Evolutionary conservation across 768 basidiomycete genomes (phyloP), one percentile per base, ranked within the genome.

Genomic region (Coprinopsis sp.): DNA sequence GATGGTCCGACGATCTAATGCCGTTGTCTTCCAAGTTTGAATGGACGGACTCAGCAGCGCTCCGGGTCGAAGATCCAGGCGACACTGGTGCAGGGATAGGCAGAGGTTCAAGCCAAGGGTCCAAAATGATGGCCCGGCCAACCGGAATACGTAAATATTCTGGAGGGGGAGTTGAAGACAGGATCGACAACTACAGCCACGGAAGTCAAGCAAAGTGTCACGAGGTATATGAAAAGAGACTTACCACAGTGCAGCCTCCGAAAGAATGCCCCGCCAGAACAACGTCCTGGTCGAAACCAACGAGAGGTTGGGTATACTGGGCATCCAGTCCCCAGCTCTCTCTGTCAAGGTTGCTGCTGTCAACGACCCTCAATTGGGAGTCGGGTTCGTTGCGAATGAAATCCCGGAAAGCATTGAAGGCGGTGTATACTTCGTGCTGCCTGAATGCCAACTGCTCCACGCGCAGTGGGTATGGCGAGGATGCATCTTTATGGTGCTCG

Each of bases 101-200:
- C 19, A 90, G 57, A 14, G 89, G 87, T 46, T 91, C 87, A 6
- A 91, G 64, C 90, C 91, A 92, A 16, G 91, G 91, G 63, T 93
- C 91, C 14, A 89, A 73, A 18, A 84, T 69, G 18, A 92, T 58
- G 7, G 74, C 78, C 37, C 77, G 74, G 5, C 67, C 62, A 40
- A 87, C 64, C 0, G 82, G 82, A 45, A 91, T 69, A 2, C 55
- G 58, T 11, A 58, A 36, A 47, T 73, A 66, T 2, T 61, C 62
- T 22, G 61, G 56, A 14, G 74, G 70, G 5, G 80, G 71, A 21
- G 66, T 55, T 3, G 68, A 71, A 19, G 82, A 79, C 10, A 85
- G 65, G 7, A 84, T 59, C 8, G 77, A 77, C 33, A 85, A 61
- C 82, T 85, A 62, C 44, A 44, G 45, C 47, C 19, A 37, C n/a